Percentiles rank a stretch among this genome's conserved stretches.
phyloP scores from a whole-genome alignment of 768 basidiomycete species.

The Kwoniella pini region DNA sequence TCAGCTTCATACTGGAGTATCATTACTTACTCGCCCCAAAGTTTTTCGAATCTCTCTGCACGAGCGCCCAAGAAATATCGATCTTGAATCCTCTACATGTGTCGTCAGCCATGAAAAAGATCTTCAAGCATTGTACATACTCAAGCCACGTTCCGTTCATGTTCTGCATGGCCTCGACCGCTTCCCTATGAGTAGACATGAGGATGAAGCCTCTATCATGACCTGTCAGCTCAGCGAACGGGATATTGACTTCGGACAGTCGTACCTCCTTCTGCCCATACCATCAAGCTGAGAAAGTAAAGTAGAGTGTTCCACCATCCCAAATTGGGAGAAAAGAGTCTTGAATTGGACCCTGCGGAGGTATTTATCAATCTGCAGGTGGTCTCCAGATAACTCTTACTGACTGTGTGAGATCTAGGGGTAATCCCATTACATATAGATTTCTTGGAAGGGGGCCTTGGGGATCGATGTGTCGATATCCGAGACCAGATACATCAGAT shows the following conservation, averaged over 20 bases:
- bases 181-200: conserved; percentile 42
- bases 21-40: conserved; percentile 25
- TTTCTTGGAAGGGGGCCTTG: conserved; percentile 34
- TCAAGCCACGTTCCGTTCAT: conserved; percentile 36
- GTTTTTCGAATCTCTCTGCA: conserved; percentile 36
- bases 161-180: conserved; percentile 23
- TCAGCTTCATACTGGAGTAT: background rate
- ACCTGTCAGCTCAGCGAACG: background rate
- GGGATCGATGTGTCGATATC: conserved; percentile 27
- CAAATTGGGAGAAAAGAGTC: conserved; percentile 27
- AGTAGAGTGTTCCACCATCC: conserved; percentile 42
- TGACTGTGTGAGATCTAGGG: conserved; percentile 39
- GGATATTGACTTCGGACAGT: background rate
- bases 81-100: conserved; percentile 35
- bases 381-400: conserved; percentile 8
- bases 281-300: conserved; percentile 44
- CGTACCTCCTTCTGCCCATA: conserved; percentile 35
- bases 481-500: conserved; percentile 9
- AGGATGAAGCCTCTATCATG: conserved; percentile 39
- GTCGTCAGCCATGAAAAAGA: background rate
- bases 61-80: conserved; percentile 47
- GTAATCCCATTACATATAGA: conserved; percentile 42
- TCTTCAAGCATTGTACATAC: conserved; percentile 23
- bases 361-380: background rate
- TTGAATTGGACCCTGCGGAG: conserved; percentile 32